These are phyloP conservation scores for Sclerospora graminicola DNA, from an alignment of 352 stramenopile genomes.

Conservation along the genomic window DNA sequence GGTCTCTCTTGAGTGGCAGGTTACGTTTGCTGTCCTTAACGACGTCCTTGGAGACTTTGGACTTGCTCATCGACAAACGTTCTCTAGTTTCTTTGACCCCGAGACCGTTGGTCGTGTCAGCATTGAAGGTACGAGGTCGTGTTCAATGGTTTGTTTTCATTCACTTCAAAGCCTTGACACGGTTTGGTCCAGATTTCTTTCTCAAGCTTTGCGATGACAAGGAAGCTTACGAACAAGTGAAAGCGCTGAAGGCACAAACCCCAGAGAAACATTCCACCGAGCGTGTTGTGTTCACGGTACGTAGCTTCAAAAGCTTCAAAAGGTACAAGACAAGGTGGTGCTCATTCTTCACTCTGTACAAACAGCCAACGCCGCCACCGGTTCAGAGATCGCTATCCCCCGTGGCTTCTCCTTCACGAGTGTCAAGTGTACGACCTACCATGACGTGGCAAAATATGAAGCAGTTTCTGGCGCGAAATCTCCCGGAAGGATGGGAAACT, in stretches of 20 bases:
- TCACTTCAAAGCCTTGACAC: too few relatives aligned
- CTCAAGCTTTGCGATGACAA: constrained; percentile 55
- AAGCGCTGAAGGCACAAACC: not conserved
- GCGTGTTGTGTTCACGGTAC: constrained; percentile 19
- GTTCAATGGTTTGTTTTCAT: too few relatives aligned
- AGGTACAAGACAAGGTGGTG: too few relatives aligned
- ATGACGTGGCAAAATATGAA: constrained; percentile 75
- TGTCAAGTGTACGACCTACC: constrained; percentile 15
- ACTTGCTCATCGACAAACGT: constrained; percentile 31
- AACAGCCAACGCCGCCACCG: constrained; percentile 12
- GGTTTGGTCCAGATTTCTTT: too few relatives aligned
- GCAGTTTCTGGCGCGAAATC: constrained; percentile 50
- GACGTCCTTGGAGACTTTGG: constrained; percentile 66
- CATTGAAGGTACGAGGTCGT: constrained; percentile 50
- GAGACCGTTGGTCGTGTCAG: constrained; percentile 41
- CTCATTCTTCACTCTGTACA: not conserved
- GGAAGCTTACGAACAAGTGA: constrained; percentile 36
- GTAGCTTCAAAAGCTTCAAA: too few relatives aligned
- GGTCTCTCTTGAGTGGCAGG: constrained; percentile 13
- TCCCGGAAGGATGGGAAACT: constrained; percentile 72
- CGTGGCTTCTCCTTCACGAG: constrained; percentile 21
- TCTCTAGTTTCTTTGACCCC: constrained; percentile 42
- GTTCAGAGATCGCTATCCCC: constrained; percentile 8
- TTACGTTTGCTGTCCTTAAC: constrained; percentile 55
- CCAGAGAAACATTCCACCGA: too few relatives aligned